Base-by-base conservation (phyloP, 2,329 filamentous ascomycete species). In the Diaporthe citrichinensis region DNA sequence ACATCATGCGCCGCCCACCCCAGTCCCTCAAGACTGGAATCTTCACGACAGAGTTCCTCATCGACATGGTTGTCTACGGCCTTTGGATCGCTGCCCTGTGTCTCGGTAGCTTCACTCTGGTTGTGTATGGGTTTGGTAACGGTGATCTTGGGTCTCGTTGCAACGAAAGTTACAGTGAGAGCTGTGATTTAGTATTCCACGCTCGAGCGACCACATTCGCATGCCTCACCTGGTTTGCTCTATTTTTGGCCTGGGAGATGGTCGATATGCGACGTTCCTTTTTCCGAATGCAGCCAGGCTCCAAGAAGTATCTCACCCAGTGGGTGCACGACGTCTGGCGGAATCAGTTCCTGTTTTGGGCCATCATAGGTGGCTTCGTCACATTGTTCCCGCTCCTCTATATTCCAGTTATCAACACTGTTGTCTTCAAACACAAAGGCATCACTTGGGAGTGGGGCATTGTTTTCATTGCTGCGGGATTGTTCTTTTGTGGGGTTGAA, bases 361-460 rank as follows among this genome's bases (percentile, higher is more conserved):
- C 86, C 0, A 83, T 88, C 12, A 86, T 90, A 49, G 81, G 88
- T 10, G 91, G 90, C 12, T 89, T 89, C 76, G 77, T 92, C 36
- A 87, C 88, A 4, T 86, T 91, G 0, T 90, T 92, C 77, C 90
- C 91, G 0, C 88, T 89, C 5, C 83, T 92, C 0, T 95, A 95
- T 79, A 94, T 94, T 71, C 93, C 93, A 0, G 90, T 90, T 15
- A 86, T 94, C 79, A 94, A 93, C 81, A 87, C 87, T 10, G 84
- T 86, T 2, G 92, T 94, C 0, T 94, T 94, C 82, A 89, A 92
- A 80, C 93, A 94, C 78, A 87, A 84, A 2, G 88, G 89, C 0
- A 94, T 94, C 74, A 87, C 84, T 9, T 93, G 91, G 92, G 92
- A 94, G 81, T 94, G 92, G 93, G 91, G 86, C 0, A 88, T 94